Conservation (phyloP, 768 basidiomycete species). For the Lentinula sp. region DNA sequence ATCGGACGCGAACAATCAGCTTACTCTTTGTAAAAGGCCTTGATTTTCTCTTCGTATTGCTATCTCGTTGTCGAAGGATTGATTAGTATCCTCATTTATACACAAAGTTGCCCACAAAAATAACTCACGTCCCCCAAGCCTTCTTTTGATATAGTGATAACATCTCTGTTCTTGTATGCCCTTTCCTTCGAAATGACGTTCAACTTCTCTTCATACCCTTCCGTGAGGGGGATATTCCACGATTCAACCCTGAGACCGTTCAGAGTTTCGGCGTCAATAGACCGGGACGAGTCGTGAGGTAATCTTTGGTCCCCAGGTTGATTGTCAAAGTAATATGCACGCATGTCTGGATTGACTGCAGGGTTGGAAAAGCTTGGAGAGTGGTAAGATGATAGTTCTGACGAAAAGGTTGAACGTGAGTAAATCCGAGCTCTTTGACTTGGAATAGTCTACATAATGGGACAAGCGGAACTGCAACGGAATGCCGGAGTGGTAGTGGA, state of each 20-base stretch:
- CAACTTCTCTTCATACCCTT: slow-evolving; percentile 48
- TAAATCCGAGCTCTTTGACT: no score
- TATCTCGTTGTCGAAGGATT: slow-evolving; percentile 9
- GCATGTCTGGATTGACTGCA: slow-evolving; percentile 34
- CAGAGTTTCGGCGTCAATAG: slow-evolving; percentile 47
- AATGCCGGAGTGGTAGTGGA: no score
- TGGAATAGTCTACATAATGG: no score
- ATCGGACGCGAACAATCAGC: slow-evolving; percentile 11
- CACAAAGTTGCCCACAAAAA: neutral
- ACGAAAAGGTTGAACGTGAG: no score
- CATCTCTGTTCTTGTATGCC: slow-evolving; percentile 81
- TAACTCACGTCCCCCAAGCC: slow-evolving; percentile 69
- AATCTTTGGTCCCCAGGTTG: slow-evolving; percentile 77
- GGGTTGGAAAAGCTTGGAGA: neutral
- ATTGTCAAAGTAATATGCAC: slow-evolving; percentile 71
- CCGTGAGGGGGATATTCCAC: slow-evolving; percentile 61
- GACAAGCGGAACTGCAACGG: no score
- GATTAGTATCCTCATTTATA: neutral
- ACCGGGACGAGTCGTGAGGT: slow-evolving; percentile 63
- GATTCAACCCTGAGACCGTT: slow-evolving; percentile 55
- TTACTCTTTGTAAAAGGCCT: slow-evolving; percentile 79
- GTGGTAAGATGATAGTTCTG: neutral
- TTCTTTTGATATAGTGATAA: slow-evolving; percentile 69
- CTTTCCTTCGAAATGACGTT: slow-evolving; percentile 60
- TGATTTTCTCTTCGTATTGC: slow-evolving; percentile 75